Evolutionary conservation across 148 eudicot genomes (phyloP).

Genomic region (Limonium bicolor): DNA sequence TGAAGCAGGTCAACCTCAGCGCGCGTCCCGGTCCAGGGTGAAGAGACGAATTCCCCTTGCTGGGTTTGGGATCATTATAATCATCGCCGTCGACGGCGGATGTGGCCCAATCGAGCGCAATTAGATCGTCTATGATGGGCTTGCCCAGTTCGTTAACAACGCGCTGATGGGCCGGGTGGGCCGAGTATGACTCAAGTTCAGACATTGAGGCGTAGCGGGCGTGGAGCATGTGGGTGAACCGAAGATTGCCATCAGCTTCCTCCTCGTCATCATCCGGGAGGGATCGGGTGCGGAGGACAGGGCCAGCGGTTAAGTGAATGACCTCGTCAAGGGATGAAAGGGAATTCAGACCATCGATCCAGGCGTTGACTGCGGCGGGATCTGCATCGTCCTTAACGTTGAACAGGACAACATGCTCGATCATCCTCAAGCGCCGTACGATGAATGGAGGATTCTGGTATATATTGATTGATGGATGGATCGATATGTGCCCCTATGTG

Average conservation of each 20-base stretch:
- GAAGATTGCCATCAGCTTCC: too few relatives aligned
- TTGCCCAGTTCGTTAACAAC: slow-evolving; percentile 3
- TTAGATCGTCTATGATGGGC: slow-evolving; percentile 9
- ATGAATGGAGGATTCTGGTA: too few relatives aligned
- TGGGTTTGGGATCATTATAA: too few relatives aligned
- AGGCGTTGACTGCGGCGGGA: slow-evolving; percentile 9
- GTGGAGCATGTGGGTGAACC: slow-evolving; percentile 23
- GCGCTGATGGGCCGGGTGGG: slow-evolving; percentile 4
- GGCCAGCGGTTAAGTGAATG: slow-evolving; percentile 18
- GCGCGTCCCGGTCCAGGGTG: slow-evolving; percentile 18
- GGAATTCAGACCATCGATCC: slow-evolving; percentile 8
- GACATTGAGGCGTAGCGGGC: slow-evolving; percentile 13
- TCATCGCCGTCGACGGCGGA: not conserved
- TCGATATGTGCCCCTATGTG: too few relatives aligned
- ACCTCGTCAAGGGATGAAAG: slow-evolving; percentile 11
- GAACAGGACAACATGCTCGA: slow-evolving; percentile 25
- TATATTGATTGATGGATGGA: too few relatives aligned
- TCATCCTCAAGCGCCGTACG: too few relatives aligned
- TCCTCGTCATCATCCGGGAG: slow-evolving; percentile 2
- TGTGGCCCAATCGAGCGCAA: slow-evolving; percentile 14
- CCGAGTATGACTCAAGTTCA: slow-evolving; percentile 2
- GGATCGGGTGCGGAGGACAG: slow-evolving; percentile 19
- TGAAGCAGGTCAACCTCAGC: slow-evolving; percentile 12
- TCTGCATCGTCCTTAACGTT: slow-evolving; percentile 14
- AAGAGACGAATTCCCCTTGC: too few relatives aligned